Evolutionary conservation across 1,139 yeast genomes (phyloP).

Genomic region (Starmera stellimalicola): DNA sequence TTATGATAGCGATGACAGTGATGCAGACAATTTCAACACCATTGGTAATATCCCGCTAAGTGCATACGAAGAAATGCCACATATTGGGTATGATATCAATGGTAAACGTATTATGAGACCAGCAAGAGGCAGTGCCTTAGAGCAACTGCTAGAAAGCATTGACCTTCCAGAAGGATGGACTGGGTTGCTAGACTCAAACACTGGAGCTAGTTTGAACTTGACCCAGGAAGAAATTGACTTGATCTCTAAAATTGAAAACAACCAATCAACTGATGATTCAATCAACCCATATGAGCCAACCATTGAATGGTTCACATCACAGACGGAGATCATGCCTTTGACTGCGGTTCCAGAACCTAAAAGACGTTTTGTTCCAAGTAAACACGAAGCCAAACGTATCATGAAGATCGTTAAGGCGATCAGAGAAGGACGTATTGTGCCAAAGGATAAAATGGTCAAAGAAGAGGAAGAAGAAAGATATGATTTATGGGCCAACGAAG

Average conservation of each 20-base stretch:
- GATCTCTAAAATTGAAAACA: conserved; percentile 75
- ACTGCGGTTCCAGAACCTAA: conserved; percentile 95
- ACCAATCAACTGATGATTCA: conserved; percentile 73
- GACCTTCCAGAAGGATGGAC: conserved; percentile 99
- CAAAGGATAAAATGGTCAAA: conserved; percentile 47
- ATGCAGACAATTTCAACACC: conserved; percentile 74
- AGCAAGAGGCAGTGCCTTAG: conserved; percentile 92
- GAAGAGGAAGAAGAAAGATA: conserved; percentile 42
- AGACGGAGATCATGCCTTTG: conserved; percentile 84
- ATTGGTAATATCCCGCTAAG: conserved; percentile 88
- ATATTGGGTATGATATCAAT: conserved; percentile 91
- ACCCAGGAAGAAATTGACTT: conserved; percentile 87
- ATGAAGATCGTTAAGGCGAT: conserved; percentile 96
- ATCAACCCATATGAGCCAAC: conserved; percentile 89
- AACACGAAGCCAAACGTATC: conserved; percentile 90
- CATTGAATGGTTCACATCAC: conserved; percentile 89
- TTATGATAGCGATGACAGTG: conserved; percentile 91
- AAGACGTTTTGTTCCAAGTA: conserved; percentile 92
- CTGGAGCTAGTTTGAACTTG: conserved; percentile 81
- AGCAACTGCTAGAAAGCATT: conserved; percentile 76
- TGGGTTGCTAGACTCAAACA: conserved; percentile 82
- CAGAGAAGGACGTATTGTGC: conserved; percentile 88
- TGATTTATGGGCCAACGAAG: conserved; percentile 78
- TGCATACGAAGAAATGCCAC: conserved; percentile 96
- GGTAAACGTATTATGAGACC: conserved; percentile 99